A percentile compares a stretch with the other conserved stretches of the same genome.
These are phyloP conservation scores for Austroboletus novae-zelandiae DNA, from an alignment of 1,284 basidiomycete species.

Conservation along the genomic window DNA sequence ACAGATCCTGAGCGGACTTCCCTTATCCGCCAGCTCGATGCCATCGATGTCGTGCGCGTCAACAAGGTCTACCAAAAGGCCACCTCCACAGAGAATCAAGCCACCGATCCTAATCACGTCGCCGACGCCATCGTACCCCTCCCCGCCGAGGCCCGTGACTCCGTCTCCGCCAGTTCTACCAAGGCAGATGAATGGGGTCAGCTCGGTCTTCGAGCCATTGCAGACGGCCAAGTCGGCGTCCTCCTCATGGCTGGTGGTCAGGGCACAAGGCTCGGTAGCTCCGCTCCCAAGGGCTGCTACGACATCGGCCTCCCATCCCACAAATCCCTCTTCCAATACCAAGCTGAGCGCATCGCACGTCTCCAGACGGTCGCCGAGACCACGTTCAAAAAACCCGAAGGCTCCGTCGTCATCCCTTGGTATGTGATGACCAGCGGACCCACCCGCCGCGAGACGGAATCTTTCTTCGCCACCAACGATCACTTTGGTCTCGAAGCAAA, in stretches of 20 bases:
- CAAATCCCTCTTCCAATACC: conserved; percentile 94
- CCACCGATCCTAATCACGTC: conserved; percentile 41
- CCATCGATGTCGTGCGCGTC: conserved; percentile 87
- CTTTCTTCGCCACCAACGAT: conserved; percentile 76
- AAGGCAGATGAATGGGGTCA: conserved; percentile 70
- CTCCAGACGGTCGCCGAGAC: conserved; percentile 77
- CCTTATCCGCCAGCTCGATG: conserved; percentile 73
- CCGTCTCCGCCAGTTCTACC: conserved; percentile 50
- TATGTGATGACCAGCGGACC: conserved; percentile 99
- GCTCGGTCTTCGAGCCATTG: conserved; percentile 80
- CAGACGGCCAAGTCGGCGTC: conserved; percentile 83
- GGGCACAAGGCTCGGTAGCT: conserved; percentile 91
- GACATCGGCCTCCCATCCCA: conserved; percentile 92
- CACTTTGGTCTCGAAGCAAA: conserved; percentile 83
- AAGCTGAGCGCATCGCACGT: conserved; percentile 90
- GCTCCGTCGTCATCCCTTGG: conserved; percentile 81
- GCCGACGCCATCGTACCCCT: conserved; percentile 71
- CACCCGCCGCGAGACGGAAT: conserved; percentile 84
- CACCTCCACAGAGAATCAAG: conserved; percentile 62
- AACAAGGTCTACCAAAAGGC: conserved; percentile 87
- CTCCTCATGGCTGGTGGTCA: conserved; percentile 98
- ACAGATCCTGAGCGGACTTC: conserved; percentile 60
- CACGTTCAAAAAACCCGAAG: conserved; percentile 49
- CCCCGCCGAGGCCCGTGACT: conserved; percentile 71
- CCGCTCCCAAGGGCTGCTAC: conserved; percentile 96